Evolutionary conservation across 495 filamentous ascomycete genomes (phyloP), one percentile per base, ranked within the genome.

Genomic region (Trichoderma reesei): DNA sequence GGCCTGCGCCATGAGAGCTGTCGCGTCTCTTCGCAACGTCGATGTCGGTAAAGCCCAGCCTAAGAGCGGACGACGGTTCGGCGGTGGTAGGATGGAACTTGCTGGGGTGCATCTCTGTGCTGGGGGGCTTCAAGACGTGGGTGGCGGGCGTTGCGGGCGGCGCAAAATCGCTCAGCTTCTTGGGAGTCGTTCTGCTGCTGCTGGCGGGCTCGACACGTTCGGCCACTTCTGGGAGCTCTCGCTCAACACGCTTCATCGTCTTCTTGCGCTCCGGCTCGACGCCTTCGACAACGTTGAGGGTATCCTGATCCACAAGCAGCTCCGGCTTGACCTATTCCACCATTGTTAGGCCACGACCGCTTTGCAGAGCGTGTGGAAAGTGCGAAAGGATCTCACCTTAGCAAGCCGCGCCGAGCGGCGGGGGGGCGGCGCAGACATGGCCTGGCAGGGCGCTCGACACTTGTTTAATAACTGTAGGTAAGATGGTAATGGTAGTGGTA

Each of bases 71-170:
- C 56, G 88, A 88, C 5, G 82, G 81, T 33, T 63, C 61, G 41
- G 82, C 83, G 65, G 87, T 91, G 68, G 85, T 91, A 38, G 81
- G 78, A 61, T 88, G 88, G 38, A 80, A 83, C 71, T 87, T 87
- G 80, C 84, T 88, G 44, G 89, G 89, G 69, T 92, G 89, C 88
- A 91, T 91, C 70, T 90, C 88, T 41, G 85, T 81, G 62, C 77
- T 78, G 54, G 86, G 74, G 5, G 87, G 84, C 69, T 84, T 84
- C 38, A 79, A 65, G 9, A 81, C 74, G 11, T 76, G 77, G n/a
- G 75, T 73, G 48, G 69, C 64, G 36, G 72, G 69, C 18, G 77
- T 75, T 0, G 77, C 79, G 60, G 75, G 74, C 18, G 80, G 75
- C n/a, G 65, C 71, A 14, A 68, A 69, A 14, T 16, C 14, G 36